Base-by-base conservation (phyloP, 768 basidiomycete species). In the Harrya chromipes region DNA sequence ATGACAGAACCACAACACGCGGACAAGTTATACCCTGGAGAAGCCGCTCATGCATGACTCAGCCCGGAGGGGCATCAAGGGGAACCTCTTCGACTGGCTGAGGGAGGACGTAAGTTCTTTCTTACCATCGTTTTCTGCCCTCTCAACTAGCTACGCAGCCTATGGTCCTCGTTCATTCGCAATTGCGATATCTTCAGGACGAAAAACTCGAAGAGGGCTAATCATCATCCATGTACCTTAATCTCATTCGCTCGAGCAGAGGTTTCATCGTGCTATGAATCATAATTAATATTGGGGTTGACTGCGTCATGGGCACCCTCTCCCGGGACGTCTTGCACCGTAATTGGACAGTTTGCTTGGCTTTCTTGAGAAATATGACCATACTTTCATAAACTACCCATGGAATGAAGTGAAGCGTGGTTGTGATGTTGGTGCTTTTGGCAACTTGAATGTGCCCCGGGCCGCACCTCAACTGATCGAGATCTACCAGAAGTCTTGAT, bases 381-480 rank as follows among this genome's bases (percentile, higher is more conserved):
- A 7, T 27, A 10, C 4, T 27, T 27, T 27, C 23, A 27, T 7
- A 31, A 11, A 31, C 6, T 31, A 31, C 6, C 31, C 31, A 14
- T 31, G 31, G 31, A 31, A 31, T 14, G 31, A 31, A 31, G 31
- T 31, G 13, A 31, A 31, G 13, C 61, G 60, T 7, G 47, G 71
- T 8, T 67, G 70, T 20, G 71, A 72, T 42, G 59, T 72, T 4
- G 71, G 70, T 10, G 70, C n/a, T n/a, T n/a, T n/a, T n/a, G n/a
- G n/a, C n/a, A n/a, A n/a, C n/a, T n/a, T n/a, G n/a, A n/a, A n/a
- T n/a, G n/a, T n/a, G n/a, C n/a, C n/a, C n/a, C n/a, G n/a, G n/a
- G n/a, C 61, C 67, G 17, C 43, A 68, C 20, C n/a, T 72, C n/a
- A 58, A 61, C 61, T 6, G 43, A 71, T 19, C 71, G 70, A 14